Base-by-base conservation (phyloP, 352 stramenopile species). In the Pythium periplocum region DNA sequence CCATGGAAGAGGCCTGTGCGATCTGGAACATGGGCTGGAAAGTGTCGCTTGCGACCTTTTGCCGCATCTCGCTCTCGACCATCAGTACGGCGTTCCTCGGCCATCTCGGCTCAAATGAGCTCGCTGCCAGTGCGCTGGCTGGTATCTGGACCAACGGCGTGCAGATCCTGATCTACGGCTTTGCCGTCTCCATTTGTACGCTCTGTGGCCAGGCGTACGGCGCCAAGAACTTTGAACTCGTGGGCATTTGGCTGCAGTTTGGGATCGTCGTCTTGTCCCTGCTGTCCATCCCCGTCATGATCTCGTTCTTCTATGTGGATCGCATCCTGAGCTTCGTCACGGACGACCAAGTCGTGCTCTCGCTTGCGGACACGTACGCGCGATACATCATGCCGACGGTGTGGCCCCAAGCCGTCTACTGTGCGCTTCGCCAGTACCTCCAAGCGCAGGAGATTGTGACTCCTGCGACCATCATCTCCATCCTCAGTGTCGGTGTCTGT, bases 1-100 rank as follows among this genome's bases (percentile, higher is more conserved):
- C 68, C 45, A 47, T 55, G n/a, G 69, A 86, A 38, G 81, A 91
- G 52, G 73, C 76, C 36, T 68, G 63, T 40, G 69, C 77, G 55
- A 86, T 92, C 59, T 92, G 78, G 78, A 76, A 61, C 56, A 90
- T 93, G 83, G 83, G 76, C 48, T 93, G 78, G 80, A 83, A 90
- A 55, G 83, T 93, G 45, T 88, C 75, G 49, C 64, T 93, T 44
- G 69, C 82, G n/a, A 93, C 79, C 6, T 86, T 93, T 54, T 89
- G 78, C 59, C 80, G 80, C 41, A 87, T 90, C 60, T 84, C 78
- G 47, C 66, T 91, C 17, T 79, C 78, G 32, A 87, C 83, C 37
- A 93, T 93, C 65, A 84, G 70, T 55, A 85, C 78, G 11, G 79
- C 78, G 26, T 93, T 93, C 43, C 68, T 93, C 4, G 83, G 83